Evolutionary conservation across 495 filamentous ascomycete species (phyloP), one percentile per base, ranked within the genome.

Genomic region (Wilcoxina mikolae): DNA sequence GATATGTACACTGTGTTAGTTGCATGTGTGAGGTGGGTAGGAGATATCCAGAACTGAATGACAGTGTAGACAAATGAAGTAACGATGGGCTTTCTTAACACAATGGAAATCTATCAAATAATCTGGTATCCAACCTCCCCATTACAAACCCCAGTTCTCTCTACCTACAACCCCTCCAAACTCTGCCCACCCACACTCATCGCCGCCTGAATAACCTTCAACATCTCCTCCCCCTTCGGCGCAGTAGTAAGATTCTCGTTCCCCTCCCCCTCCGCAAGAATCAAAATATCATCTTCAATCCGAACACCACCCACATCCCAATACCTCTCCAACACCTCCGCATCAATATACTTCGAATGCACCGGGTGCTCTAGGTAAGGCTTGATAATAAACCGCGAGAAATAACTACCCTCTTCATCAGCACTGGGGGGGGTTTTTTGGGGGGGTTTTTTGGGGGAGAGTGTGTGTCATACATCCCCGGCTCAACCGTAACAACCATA

Each of bases 241-340:
- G 85, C 87, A 4, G 76, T 81, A 0, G 88, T 94, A 60, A 95
- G 68, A 60, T 89, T 90, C 41, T 60, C 59, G 24, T 66, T 65
- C 12, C 87, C 87, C 31, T 75, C 72, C n/a, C 87, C 87, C 29
- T 75, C 72, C 24, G 75, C 72, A 2, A 86, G 94, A 12, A 94
- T 79, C 10, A 94, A 72, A 47, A 95, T 82, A 67, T 88, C 84
- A 68, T 95, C 90, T 71, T 96, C 90, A 57, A 96, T 90, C 31
- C 90, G 76, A 26, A 91, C 87, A 12, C 90, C 90, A 17, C 90
- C 90, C 22, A 95, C 79, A 24, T 72, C 72, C 58, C 83, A 81
- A 62, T 85, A 95, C 57, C 75, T 74, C 15, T 77, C 76, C 2
- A 93, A 73, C 31, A 82, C 77, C 2, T 77, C 73, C 54, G 74